Percentiles rank a stretch among this genome's conserved stretches.
These are phyloP conservation scores for Solanum phureja DNA, from an alignment of 257 asterid species.

Conservation along the genomic window DNA sequence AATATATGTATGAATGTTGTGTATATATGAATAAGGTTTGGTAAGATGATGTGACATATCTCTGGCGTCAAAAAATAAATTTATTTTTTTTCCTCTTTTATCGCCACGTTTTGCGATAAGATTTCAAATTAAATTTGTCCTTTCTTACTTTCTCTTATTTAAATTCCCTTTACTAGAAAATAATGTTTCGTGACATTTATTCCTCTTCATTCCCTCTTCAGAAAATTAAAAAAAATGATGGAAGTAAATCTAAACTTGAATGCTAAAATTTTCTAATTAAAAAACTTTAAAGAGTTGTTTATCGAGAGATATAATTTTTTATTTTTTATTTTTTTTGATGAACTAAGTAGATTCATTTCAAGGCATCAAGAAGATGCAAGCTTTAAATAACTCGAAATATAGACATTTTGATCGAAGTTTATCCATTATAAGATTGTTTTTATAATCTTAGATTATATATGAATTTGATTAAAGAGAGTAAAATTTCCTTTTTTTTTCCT, in stretches of 20 bases:
- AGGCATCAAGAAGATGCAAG: too few species aligned
- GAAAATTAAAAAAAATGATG: background rate
- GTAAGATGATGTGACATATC: background rate
- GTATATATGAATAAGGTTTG: background rate
- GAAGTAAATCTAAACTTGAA: background rate
- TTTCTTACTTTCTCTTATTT: background rate
- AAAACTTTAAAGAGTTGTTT: background rate
- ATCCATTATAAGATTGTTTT: background rate
- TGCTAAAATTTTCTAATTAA: background rate
- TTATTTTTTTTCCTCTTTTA: background rate
- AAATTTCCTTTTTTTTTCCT: background rate
- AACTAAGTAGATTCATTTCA: too few species aligned
- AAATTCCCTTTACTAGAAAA: background rate
- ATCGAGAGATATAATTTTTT: background rate
- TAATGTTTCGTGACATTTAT: background rate
- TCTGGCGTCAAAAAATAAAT: background rate
- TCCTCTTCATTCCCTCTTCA: background rate
- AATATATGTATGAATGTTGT: background rate
- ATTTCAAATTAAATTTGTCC: background rate
- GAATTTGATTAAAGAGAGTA: background rate
- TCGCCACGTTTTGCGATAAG: background rate
- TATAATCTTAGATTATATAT: background rate
- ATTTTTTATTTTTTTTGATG: too few species aligned
- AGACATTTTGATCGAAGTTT: background rate
- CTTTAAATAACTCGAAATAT: background rate